Base-by-base conservation (phyloP, 306 rosid species). In the Cajanus cajan region DNA sequence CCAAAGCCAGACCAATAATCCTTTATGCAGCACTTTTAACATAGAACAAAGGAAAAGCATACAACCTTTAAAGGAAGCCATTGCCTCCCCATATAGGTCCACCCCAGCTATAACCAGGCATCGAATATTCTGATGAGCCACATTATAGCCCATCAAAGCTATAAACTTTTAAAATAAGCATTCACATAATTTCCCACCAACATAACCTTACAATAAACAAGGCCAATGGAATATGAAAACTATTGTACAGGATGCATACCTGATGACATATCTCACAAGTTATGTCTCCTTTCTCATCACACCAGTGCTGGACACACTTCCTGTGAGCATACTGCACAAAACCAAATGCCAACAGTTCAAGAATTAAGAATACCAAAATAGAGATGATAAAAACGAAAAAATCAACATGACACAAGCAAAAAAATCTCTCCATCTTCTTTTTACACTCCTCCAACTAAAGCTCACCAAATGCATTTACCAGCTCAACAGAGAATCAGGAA, bases 281-380 rank as follows among this genome's bases (percentile, higher is more conserved):
- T 65, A 83, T 90, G 87, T 94, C 98, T 54, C 98, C 98, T 88
- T 94, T 94, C 88, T 94, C 98, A 79, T 94, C 83, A 83, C 98
- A 94, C 98, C 98, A 94, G 82, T 88, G 95, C 88, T 94, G 98
- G 63, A 94, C 97, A 45, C 98, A 94, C 85, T 94, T 94, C 70
- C 98, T 86, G 86, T 94, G 98, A 39, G 98, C 98, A 88, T 83
- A 94, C 98, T 94, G 91, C 67, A 11, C 47, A 73, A 77, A 78
- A 64, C 24, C 59, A 61, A 33, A 78, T 18, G 44, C 2, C 24
- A 75, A 58, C 40, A 69, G 70, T 81, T 57, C 28, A 64, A 71
- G 14, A 31, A 61, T 64, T 41, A 55, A 39, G 31, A 80, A 55
- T 19, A 76, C 58, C 2, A 51, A 78, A 58, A n/a, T 18, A 74